Percentiles rank a stretch among this genome's conserved stretches.
Conservation (phyloP, 2,329 filamentous ascomycete genomes). For the Diaporthe australafricana region DNA sequence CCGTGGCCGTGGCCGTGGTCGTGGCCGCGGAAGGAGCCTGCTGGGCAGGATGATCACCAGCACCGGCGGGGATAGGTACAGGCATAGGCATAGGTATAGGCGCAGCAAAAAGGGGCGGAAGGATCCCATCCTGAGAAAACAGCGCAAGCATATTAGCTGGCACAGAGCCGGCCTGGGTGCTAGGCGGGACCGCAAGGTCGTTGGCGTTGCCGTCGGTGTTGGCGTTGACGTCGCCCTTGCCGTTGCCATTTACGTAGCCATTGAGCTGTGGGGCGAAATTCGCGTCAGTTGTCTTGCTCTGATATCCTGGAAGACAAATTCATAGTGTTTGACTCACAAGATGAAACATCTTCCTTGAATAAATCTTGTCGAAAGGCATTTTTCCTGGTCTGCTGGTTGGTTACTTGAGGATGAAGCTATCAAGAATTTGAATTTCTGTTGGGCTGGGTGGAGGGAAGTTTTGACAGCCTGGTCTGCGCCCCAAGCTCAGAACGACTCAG, state of each 20-base stretch:
- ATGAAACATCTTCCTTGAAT: too few species aligned
- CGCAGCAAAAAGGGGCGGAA: neutral
- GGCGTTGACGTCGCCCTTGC: neutral
- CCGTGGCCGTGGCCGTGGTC: neutral
- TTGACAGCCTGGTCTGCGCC: too few species aligned
- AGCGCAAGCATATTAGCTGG: too few species aligned
- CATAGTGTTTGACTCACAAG: neutral
- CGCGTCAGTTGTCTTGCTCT: neutral
- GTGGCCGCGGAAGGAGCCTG: neutral
- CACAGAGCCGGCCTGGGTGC: neutral
- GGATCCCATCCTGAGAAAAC: too few species aligned
- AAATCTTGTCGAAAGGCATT: neutral
- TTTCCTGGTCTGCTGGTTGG: neutral
- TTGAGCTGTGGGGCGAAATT: neutral
- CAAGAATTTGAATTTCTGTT: neutral
- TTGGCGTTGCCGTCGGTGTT: neutral
- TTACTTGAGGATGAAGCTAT: neutral
- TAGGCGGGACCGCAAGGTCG: neutral
- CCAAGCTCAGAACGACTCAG: neutral
- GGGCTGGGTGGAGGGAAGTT: neutral
- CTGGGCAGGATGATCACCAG: neutral
- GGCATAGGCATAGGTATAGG: neutral
- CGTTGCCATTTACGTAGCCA: too few species aligned
- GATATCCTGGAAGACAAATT: too few species aligned
- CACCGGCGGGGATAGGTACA: too few species aligned